Percentiles rank a stretch among this genome's conserved stretches.
phyloP scores from a whole-genome alignment of 257 asterid genomes.

The Solanum acaule region DNA sequence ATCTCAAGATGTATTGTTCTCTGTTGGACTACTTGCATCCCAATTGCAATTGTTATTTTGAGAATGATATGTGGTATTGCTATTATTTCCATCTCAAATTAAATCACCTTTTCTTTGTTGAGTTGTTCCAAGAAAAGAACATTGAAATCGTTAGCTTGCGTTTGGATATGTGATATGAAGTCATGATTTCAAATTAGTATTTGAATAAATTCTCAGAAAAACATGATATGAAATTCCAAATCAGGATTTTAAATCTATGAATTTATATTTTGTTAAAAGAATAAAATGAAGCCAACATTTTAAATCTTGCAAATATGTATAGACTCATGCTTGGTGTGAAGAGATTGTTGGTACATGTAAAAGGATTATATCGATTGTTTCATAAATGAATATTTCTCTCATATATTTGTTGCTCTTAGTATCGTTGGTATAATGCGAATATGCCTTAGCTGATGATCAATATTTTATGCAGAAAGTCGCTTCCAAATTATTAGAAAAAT shows the following conservation, averaged over 20 bases:
- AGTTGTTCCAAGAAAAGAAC: neutral
- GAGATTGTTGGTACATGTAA: neutral
- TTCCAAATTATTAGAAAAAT: no score
- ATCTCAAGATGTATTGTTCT: neutral
- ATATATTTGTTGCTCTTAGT: neutral
- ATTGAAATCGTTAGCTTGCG: neutral
- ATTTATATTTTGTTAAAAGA: neutral
- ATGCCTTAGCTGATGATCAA: neutral
- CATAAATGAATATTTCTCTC: neutral
- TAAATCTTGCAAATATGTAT: neutral
- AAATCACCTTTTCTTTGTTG: neutral
- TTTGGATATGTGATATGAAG: neutral
- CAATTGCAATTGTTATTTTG: neutral
- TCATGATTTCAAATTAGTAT: neutral
- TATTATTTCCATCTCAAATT: neutral
- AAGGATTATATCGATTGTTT: neutral
- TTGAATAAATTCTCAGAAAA: neutral
- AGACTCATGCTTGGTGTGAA: neutral
- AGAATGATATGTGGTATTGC: neutral
- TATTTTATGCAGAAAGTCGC: no score
- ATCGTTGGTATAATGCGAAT: neutral
- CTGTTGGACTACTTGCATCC: neutral
- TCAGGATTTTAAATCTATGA: no score
- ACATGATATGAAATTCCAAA: neutral
- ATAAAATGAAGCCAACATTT: neutral